Base-by-base conservation (phyloP, 768 basidiomycete genomes). In the Kwoniella sp. region DNA sequence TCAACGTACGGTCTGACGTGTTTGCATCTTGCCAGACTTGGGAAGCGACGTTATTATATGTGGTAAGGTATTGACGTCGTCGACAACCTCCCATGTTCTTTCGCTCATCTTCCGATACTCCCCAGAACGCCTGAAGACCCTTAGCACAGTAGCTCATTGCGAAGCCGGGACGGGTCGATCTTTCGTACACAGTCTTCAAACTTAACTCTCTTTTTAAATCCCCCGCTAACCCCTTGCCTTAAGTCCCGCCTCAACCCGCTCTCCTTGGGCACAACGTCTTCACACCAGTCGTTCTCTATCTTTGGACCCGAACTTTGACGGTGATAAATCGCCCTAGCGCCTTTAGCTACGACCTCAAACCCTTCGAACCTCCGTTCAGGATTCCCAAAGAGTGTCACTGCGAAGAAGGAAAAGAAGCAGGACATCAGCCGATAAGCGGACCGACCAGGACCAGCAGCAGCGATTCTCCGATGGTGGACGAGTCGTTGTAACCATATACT, bases 351-450 rank as follows among this genome's bases (percentile, higher is more conserved):
- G 23, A 37, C 15, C 23, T 48, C 37, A 56, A 38, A 20, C n/a
- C 55, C 26, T 56, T 17, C 25, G 38, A 25, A 47, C 23, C 58
- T 50, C 28, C 45, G 48, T 59, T 30, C 48, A 15, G 22, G 47
- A 31, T 45, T 45, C 41, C 41, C 5, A 45, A 45, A 45, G 41
- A 45, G 41, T 45, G 41, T 11, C 41, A 45, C 11, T 17, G 20
- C 8, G 20, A 3, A 45, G 41, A 45, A 45, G 41, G 11, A 45
- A 45, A 9, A 45, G 41, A 45, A 45, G 41, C 9, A 45, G 4
- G 41, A 17, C 20, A 45, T 45, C 41, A 45, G 41, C n/a, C n/a
- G n/a, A n/a, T n/a, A n/a, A n/a, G n/a, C n/a, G n/a, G n/a, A n/a
- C n/a, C n/a, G n/a, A n/a, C n/a, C n/a, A n/a, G n/a, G n/a, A n/a